Percentiles rank a stretch among this genome's conserved stretches.
phyloP scores from a whole-genome alignment of 345 rosid genomes.

The Eucalyptus lansdowneana region DNA sequence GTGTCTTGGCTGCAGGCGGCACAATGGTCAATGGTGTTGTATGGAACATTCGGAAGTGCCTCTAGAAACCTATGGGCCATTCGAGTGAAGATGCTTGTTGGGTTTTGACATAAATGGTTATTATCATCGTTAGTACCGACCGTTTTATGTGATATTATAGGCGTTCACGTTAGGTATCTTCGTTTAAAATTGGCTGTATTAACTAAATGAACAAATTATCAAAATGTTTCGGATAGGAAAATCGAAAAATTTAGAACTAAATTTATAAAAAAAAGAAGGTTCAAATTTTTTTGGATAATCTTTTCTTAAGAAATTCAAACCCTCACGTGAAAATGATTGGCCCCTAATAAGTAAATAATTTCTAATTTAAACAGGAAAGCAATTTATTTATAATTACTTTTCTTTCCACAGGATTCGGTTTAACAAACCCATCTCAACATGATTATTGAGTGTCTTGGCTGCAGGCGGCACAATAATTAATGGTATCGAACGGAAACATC shows the following conservation, averaged over 20 bases:
- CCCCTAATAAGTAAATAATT: neutral
- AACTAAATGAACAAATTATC: no score
- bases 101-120: neutral
- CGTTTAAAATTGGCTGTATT: fast-evolving
- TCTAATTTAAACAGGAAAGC: neutral
- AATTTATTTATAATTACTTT: no score
- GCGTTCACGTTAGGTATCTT: no score
- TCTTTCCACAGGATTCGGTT: neutral
- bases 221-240: fast-evolving
- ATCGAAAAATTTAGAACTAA: no score
- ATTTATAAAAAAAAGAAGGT: no score
- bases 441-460: neutral
- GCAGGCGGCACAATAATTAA: neutral
- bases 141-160: fast-evolving
- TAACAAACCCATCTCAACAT: neutral
- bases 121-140: fast-evolving
- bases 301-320: no score
- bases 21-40: neutral
- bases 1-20: neutral
- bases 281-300: neutral
- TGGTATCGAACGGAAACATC: neutral
- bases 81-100: neutral
- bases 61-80: neutral
- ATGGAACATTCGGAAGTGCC: neutral
- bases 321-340: neutral